Percentiles rank a stretch among this genome's conserved stretches.
Evolutionary conservation across 768 basidiomycete species (phyloP).

Genomic region (Boletellus sp.): DNA sequence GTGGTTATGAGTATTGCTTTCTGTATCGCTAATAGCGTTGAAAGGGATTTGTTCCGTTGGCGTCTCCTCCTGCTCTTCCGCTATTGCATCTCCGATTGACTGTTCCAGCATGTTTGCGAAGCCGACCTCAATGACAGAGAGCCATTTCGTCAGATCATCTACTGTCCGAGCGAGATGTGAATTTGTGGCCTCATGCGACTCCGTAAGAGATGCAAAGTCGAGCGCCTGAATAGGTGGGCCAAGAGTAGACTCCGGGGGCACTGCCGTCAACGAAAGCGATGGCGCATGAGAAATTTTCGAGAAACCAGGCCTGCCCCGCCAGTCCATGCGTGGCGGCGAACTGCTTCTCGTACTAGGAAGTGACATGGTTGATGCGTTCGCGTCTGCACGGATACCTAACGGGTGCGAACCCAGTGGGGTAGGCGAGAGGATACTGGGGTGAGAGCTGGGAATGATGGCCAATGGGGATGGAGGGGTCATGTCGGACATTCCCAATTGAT

Average conservation of each 20-base stretch:
- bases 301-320: conserved; percentile 19
- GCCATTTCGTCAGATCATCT: conserved; percentile 72
- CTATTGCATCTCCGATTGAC: conserved; percentile 49
- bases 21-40: conserved; percentile 4
- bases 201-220: conserved; percentile 58
- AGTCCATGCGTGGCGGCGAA: conserved; percentile 26
- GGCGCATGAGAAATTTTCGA: conserved; percentile 29
- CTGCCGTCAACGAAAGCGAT: conserved; percentile 34
- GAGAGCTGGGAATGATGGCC: conserved; percentile 36
- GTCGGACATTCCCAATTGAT: conserved; percentile 65
- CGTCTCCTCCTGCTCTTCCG: conserved; percentile 58
- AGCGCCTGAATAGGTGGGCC: conserved; percentile 58
- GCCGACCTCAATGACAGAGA: conserved; percentile 70
- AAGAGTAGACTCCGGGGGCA: conserved; percentile 27
- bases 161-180: conserved; percentile 69
- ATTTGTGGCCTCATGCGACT: conserved; percentile 57
- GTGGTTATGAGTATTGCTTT: conserved; percentile 6
- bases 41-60: conserved; percentile 22
- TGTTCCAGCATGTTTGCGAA: conserved; percentile 63
- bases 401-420: conserved; percentile 35
- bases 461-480: conserved; percentile 74
- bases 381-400: conserved; percentile 26
- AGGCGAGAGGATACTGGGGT: conserved; percentile 36
- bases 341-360: conserved; percentile 36
- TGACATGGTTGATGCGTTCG: conserved; percentile 38